Evolutionary conservation across 768 basidiomycete species (phyloP).

Genomic region (Holtermanniella nyarrowii): DNA sequence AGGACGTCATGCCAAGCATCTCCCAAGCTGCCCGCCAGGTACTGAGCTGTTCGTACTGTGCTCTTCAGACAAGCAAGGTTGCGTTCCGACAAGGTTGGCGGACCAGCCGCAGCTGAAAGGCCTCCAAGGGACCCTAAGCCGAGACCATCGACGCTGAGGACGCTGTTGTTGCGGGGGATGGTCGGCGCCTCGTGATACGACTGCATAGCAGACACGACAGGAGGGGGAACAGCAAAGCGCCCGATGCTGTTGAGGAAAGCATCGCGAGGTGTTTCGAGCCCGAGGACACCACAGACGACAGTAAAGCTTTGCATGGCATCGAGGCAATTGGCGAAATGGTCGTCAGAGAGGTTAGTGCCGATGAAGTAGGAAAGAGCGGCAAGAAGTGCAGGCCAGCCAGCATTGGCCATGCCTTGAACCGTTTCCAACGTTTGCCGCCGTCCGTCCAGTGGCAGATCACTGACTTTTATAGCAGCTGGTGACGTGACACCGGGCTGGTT

Average conservation of each 20-base stretch:
- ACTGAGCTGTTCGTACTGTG: conserved; percentile 62
- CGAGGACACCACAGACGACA: conserved; percentile 80
- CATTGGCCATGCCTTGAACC: conserved; percentile 67
- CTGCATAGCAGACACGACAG: conserved; percentile 77
- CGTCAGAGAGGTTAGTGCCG: conserved; percentile 80
- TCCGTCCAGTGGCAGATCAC: conserved; percentile 46
- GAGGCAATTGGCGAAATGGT: conserved; percentile 78
- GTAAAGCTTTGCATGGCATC: conserved; percentile 73
- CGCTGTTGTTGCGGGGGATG: conserved; percentile 10
- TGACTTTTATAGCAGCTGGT: conserved; percentile 8
- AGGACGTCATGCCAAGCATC: conserved; percentile 85
- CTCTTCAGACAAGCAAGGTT: conserved; percentile 87
- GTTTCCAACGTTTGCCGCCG: conserved; percentile 50
- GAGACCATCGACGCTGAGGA: conserved; percentile 38
- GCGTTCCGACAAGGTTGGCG: conserved; percentile 72
- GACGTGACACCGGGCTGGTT: conserved; percentile 40
- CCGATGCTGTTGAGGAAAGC: conserved; percentile 82
- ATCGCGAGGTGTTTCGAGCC: conserved; percentile 73
- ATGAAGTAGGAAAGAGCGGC: conserved; percentile 83
- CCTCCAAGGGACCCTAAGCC: conserved; percentile 29
- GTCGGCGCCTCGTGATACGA: conserved; percentile 39
- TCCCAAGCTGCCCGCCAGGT: conserved; percentile 75
- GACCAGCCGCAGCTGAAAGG: conserved; percentile 26
- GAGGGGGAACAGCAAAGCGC: conserved; percentile 84
- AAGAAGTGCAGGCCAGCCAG: conserved; percentile 84